A percentile compares a stretch with the other conserved stretches of the same genome.
phyloP scores from a whole-genome alignment of 1,139 yeast species.

The Candida freyschussii region DNA sequence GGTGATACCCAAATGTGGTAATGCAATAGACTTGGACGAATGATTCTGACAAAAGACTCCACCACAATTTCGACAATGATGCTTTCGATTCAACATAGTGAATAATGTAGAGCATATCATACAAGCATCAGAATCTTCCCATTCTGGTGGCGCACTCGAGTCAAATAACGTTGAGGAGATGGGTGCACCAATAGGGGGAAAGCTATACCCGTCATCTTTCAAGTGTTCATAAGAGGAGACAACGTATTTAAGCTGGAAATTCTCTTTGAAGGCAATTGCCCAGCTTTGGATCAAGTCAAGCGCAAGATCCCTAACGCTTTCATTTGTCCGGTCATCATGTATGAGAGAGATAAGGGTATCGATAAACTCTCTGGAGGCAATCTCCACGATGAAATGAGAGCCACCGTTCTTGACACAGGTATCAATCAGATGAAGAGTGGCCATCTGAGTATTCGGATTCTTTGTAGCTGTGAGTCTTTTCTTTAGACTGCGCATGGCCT shows the following conservation, averaged over 20 bases:
- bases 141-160: constrained; percentile 92
- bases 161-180: constrained; percentile 54
- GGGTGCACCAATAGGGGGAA: constrained; percentile 44
- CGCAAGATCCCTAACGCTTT: constrained; percentile 55
- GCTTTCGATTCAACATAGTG: constrained; percentile 81
- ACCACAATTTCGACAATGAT: constrained; percentile 96
- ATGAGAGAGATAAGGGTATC: constrained; percentile 55
- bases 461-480: constrained; percentile 60
- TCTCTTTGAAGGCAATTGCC: constrained; percentile 68
- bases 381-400: constrained; percentile 70
- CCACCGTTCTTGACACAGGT: constrained; percentile 94
- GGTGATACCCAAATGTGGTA: constrained; percentile 81
- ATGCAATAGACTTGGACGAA: constrained; percentile 62
- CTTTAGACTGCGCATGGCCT: constrained; percentile 79
- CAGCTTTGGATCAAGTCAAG: constrained; percentile 70
- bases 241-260: constrained; percentile 63
- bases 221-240: constrained; percentile 57
- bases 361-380: constrained; percentile 82
- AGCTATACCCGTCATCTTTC: constrained; percentile 57
- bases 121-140: constrained; percentile 95
- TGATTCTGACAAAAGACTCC: constrained; percentile 88
- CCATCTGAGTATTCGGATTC: constrained; percentile 73
- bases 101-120: constrained; percentile 87
- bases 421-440: constrained; percentile 74
- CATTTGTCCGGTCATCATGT: constrained; percentile 29